A percentile compares a stretch with the other conserved stretches of the same genome.
Evolutionary conservation across 768 basidiomycete species (phyloP).

Genomic region (Rhizopogon vesiculosus): DNA sequence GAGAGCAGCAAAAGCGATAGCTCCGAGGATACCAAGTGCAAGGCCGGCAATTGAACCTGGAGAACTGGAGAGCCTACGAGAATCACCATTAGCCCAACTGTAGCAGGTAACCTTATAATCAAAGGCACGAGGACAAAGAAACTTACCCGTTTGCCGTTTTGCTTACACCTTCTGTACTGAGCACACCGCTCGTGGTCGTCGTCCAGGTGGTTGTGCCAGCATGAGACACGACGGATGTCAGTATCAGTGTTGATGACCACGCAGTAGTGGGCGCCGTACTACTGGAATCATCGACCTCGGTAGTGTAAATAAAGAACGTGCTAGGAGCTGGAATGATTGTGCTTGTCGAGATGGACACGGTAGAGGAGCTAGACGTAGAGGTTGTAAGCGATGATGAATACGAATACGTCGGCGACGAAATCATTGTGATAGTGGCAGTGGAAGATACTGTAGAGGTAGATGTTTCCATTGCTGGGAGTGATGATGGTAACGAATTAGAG

Average conservation of each 20-base stretch:
- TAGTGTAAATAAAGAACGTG: constrained; percentile 11
- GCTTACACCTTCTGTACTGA: constrained; percentile 18
- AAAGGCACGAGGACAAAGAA: not conserved
- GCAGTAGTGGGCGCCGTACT: not conserved
- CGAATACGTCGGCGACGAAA: not conserved
- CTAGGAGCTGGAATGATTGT: constrained; percentile 1
- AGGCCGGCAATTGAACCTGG: constrained; percentile 20
- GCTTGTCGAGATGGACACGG: not conserved
- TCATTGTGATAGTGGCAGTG: not conserved
- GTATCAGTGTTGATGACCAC: constrained; percentile 14
- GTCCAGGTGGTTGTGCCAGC: constrained; percentile 12
- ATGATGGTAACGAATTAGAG: not conserved
- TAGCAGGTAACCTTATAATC: constrained; percentile 1
- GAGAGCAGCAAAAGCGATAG: constrained; percentile 19
- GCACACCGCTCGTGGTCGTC: constrained; percentile 14
- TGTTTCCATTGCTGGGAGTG: not conserved
- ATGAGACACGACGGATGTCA: constrained; percentile 13
- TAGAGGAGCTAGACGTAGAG: not conserved
- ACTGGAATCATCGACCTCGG: constrained; percentile 7
- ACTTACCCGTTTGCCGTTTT: constrained; percentile 12
- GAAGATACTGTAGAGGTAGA: not conserved
- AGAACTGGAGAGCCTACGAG: constrained; percentile 9
- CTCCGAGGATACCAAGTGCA: constrained; percentile 20
- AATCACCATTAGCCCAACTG: constrained; percentile 3
- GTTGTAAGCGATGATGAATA: not conserved